These are phyloP conservation scores for Babesia ovata DNA, from an alignment of 169 alveolate species.

Conservation along the genomic window DNA sequence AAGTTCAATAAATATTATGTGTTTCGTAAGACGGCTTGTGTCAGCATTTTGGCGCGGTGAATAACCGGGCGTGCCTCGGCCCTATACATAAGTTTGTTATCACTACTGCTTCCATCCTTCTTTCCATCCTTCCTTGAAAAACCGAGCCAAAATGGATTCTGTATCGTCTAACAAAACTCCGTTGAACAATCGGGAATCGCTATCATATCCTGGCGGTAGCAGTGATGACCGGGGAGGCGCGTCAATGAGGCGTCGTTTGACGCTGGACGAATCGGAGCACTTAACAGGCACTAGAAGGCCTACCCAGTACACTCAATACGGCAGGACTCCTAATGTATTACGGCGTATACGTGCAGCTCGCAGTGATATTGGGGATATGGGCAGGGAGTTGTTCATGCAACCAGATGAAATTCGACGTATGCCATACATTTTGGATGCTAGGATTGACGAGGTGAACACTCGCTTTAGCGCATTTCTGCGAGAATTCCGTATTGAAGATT, in stretches of 20 bases:
- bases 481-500: slow-evolving; percentile 74
- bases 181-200: background rate
- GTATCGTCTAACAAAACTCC: slow-evolving; percentile 25
- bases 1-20: too few species aligned
- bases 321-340: slow-evolving; percentile 82
- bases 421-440: slow-evolving; percentile 79
- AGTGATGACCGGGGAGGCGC: slow-evolving; percentile 13
- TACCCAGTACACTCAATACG: slow-evolving; percentile 78
- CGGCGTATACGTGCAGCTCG: slow-evolving; percentile 83
- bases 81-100: too few species aligned
- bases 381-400: slow-evolving; percentile 83
- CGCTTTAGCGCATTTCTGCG: slow-evolving; percentile 75
- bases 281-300: slow-evolving; percentile 41
- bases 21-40: background rate
- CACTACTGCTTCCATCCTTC: too few species aligned
- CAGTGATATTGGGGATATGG: slow-evolving; percentile 86
- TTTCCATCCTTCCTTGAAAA: background rate
- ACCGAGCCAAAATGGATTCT: slow-evolving; percentile 4
- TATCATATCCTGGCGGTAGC: slow-evolving; percentile 5
- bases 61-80: too few species aligned
- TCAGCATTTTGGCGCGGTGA: background rate
- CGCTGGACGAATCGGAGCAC: slow-evolving; percentile 32
- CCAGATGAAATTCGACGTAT: slow-evolving; percentile 80
- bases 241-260: slow-evolving; percentile 48
- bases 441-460: slow-evolving; percentile 75